Percentiles rank a stretch among this genome's conserved stretches.
Conservation (phyloP, 371 early-diverging fungal genomes). For the Mucor sp. region DNA sequence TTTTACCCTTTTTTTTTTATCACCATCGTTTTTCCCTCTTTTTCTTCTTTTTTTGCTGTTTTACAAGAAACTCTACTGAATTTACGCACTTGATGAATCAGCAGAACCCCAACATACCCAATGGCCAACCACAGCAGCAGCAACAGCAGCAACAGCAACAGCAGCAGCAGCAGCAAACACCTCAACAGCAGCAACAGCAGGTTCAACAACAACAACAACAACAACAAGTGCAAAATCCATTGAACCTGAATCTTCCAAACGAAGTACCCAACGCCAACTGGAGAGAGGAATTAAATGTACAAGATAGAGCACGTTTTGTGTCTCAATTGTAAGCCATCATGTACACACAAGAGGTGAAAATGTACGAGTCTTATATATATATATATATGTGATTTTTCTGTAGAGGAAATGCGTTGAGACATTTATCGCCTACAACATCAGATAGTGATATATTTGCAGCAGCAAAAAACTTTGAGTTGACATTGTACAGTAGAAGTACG, state of each 20-base stretch:
- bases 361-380: background rate
- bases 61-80: background rate
- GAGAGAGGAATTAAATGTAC: conserved; percentile 36
- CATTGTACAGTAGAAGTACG: conserved; percentile 36
- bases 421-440: conserved; percentile 43
- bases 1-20: background rate
- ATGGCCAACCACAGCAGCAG: conserved; percentile 14
- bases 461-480: conserved; percentile 45
- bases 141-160: conserved; percentile 6
- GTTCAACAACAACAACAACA: conserved; percentile 3
- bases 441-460: conserved; percentile 47
- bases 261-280: conserved; percentile 34
- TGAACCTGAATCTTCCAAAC: conserved; percentile 15
- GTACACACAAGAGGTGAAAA: too few relatives aligned
- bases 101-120: conserved; percentile 28
- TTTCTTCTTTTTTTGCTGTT: background rate
- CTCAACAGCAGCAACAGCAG: conserved; percentile 10
- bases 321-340: conserved; percentile 24
- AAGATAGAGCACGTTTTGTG: conserved; percentile 38
- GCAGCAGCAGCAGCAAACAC: conserved; percentile 2
- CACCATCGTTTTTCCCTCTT: background rate
- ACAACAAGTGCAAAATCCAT: conserved; percentile 4
- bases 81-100: conserved; percentile 14
- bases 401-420: conserved; percentile 46
- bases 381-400: background rate